Base-by-base conservation (phyloP, 2,329 filamentous ascomycete species). In the Monilinia laxa region DNA sequence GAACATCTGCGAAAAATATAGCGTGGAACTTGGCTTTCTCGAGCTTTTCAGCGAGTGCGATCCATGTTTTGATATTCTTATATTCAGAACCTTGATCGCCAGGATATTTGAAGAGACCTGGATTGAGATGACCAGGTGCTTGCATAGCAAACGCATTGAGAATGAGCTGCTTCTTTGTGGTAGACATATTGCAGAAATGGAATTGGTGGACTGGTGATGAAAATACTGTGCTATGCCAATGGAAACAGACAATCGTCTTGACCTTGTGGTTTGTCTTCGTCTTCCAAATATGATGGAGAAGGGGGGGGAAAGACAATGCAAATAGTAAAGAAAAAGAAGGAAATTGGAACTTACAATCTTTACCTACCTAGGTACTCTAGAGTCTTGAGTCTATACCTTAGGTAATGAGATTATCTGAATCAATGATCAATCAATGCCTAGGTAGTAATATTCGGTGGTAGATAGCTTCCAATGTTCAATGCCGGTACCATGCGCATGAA, bases 1-100 rank as follows among this genome's bases (percentile, higher is more conserved):
- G 80, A 0, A 89, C 86, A 73, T 90, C 87, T 0, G 87, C 87
- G 63, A 90, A 87, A 75, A 89, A 89, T 47, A 89, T 86, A 14
- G 85, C 86, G 64, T 89, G 85, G 70, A 89, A 88, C 64, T 87
- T 86, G 40, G 84, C 86, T 0, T 81, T 78, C 70, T 89, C 87
- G 0, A 88, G 81, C 0, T 85, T 77, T 68, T 87, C 80, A 0
- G 86, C 87, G 0, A 90, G 76, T 62, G 85, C 80, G 0, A 84
- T 81, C 87, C 87, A 90, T 68, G 88, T 84, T 7, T 84, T 78
- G 45, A 87, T 78, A 35, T 83, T 80, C 68, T 86, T 86, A 76
- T 90, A 90, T 23, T 83, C 77, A 70, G 82, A 81, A 1, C 87
- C 89, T 70, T 84, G 79, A 70, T 91, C 87, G 20, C 85, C 80